Evolutionary conservation across 1,284 basidiomycete species (phyloP).

Genomic region (Pseudozyma sp.): DNA sequence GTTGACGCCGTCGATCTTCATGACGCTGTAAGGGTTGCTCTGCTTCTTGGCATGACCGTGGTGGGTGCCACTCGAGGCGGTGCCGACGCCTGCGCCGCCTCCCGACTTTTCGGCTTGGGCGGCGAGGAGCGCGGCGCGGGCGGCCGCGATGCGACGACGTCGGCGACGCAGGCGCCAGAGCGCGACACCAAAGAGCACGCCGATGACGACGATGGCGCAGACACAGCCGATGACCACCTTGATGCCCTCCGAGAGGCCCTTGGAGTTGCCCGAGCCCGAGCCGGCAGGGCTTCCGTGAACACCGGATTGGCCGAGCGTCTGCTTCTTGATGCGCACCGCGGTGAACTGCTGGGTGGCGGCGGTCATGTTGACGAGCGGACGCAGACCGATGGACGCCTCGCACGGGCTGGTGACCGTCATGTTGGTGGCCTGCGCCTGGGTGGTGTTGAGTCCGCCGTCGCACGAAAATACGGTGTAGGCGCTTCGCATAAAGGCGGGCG

Average conservation of each 20-base stretch:
- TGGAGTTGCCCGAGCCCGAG: conserved; percentile 25
- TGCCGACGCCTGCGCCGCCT: neutral
- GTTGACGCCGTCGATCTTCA: conserved; percentile 43
- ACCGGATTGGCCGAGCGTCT: conserved; percentile 51
- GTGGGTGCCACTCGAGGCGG: conserved; percentile 10
- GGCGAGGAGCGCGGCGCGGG: conserved; percentile 34
- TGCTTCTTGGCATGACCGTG: conserved; percentile 40
- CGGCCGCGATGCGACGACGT: conserved; percentile 38
- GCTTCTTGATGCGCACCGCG: conserved; percentile 57
- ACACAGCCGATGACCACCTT: conserved; percentile 58
- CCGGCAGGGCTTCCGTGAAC: conserved; percentile 22
- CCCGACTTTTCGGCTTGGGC: conserved; percentile 32
- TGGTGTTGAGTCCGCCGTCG: conserved; percentile 38
- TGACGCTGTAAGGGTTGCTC: conserved; percentile 43
- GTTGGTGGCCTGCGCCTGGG: conserved; percentile 19
- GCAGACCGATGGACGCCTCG: conserved; percentile 50
- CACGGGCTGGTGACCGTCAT: conserved; percentile 42
- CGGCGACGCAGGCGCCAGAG: conserved; percentile 48
- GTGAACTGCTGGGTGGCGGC: conserved; percentile 53
- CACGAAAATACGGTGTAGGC: conserved; percentile 61
- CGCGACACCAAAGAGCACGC: conserved; percentile 47
- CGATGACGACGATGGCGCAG: conserved; percentile 53
- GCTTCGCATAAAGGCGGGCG: conserved; percentile 59
- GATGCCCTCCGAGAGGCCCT: conserved; percentile 58
- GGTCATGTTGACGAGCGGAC: conserved; percentile 53